Conservation (phyloP, 371 early-diverging fungal species). For the Conidiobolus incongruus region DNA sequence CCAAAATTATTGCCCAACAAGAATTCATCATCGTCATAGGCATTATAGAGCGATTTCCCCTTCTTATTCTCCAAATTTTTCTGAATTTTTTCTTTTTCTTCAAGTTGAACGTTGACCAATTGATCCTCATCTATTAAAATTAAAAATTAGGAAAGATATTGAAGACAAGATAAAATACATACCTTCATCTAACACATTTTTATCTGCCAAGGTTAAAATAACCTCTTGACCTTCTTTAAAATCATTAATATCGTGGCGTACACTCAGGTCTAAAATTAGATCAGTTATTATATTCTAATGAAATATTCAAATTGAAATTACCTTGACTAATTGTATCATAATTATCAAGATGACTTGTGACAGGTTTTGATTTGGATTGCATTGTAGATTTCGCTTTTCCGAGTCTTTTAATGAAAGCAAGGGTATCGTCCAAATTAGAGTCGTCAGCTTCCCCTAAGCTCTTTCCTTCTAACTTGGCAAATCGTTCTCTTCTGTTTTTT, state of each 20-base stretch:
- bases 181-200: constrained; percentile 38
- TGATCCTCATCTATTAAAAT: constrained; percentile 39
- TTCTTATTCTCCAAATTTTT: constrained; percentile 47
- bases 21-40: constrained; percentile 72
- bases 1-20: no score
- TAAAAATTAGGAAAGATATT: background rate
- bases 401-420: constrained; percentile 16
- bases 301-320: constrained; percentile 8
- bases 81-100: constrained; percentile 34
- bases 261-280: constrained; percentile 32
- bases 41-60: constrained; percentile 34
- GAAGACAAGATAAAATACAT: background rate
- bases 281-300: constrained; percentile 6
- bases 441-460: constrained; percentile 46
- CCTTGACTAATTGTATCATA: constrained; percentile 4
- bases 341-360: background rate
- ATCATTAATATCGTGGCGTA: constrained; percentile 47
- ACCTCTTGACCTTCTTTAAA: constrained; percentile 51
- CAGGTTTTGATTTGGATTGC: constrained; percentile 13
- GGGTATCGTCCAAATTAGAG: constrained; percentile 34
- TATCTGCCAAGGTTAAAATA: constrained; percentile 73
- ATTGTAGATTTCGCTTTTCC: constrained; percentile 23
- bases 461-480: constrained; percentile 34
- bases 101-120: constrained; percentile 38
- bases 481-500: constrained; percentile 26